Percentiles rank a stretch among this genome's conserved stretches.
Evolutionary conservation across 1,284 basidiomycete genomes (phyloP).

Genomic region (Cryptococcus amylolentus): DNA sequence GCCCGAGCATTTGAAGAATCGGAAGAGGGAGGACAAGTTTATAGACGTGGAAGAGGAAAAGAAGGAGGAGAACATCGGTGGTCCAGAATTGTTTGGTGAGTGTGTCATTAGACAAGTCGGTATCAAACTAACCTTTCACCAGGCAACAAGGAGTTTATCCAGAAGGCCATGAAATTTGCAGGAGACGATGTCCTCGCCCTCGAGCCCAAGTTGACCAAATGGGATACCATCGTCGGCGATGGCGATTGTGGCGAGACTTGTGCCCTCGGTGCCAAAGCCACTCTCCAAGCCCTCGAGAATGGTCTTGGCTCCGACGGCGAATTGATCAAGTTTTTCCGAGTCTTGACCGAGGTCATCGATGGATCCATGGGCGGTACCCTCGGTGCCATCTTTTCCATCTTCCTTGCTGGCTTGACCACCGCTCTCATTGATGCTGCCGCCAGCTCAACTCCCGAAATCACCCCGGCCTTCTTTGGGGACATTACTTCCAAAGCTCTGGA

Average conservation of each 20-base stretch:
- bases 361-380: slow-evolving; percentile 45
- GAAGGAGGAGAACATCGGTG: slow-evolving; percentile 23
- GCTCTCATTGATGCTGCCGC: slow-evolving; percentile 27
- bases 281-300: slow-evolving; percentile 28
- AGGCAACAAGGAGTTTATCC: slow-evolving; percentile 18
- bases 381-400: slow-evolving; percentile 48
- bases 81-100: slow-evolving; percentile 32
- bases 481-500: slow-evolving; percentile 36
- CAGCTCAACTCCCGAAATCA: slow-evolving; percentile 6
- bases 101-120: background rate
- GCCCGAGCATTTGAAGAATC: slow-evolving; percentile 19
- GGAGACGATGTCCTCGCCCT: slow-evolving; percentile 38
- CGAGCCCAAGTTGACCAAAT: slow-evolving; percentile 52
- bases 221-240: slow-evolving; percentile 51
- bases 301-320: slow-evolving; percentile 40
- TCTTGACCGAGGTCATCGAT: slow-evolving; percentile 46
- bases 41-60: slow-evolving; percentile 36
- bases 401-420: slow-evolving; percentile 44
- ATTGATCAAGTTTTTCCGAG: slow-evolving; percentile 41
- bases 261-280: slow-evolving; percentile 40
- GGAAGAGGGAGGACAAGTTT: slow-evolving; percentile 34
- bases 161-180: slow-evolving; percentile 28
- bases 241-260: slow-evolving; percentile 49
- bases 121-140: background rate
- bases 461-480: slow-evolving; percentile 26